Base-by-base conservation (phyloP, 1,284 basidiomycete species). In the Ganoderma leucocontextum region DNA sequence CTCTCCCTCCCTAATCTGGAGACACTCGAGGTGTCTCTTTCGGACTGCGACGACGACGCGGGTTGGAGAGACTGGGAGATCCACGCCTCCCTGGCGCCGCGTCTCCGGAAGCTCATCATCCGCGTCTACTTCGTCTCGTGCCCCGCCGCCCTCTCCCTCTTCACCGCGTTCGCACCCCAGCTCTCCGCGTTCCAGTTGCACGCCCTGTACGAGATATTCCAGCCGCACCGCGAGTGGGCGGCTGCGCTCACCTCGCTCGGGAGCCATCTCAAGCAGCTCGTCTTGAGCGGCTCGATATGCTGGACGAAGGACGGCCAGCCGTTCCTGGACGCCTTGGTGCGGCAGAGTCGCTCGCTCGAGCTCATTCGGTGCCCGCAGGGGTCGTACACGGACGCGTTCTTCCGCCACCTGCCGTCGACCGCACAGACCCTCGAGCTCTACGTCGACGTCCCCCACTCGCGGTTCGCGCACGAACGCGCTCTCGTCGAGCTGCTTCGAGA, bases 21-120 rank as follows among this genome's bases (percentile, higher is more conserved):
- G 53, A 60, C 61, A 3, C 65, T 67, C 55, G 65, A 67, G 36
- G 42, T 67, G 2, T 36, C 47, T 2, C 61, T 67, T 19, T 49
- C 13, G 42, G 19, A 39, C 19, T 38, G 13, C 38, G 25, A 29
- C 41, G 39, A 19, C 41, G 17, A 10, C 59, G 38, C n/a, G 29
- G 12, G 22, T 7, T 42, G 41, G 44, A 9, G 47, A 22, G 47
- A 22, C 22, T 15, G 19, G n/a, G 42, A 33, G 41, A 41, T 65
- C 35, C 29, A 42, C 57, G 44, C 57, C 5, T 22, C 36, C 5
- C 44, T 33, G 8, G 64, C 60, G 6, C 60, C 60, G 19, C 25
- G 41, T 6, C 52, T 33, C 8, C 52, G 52, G 13, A 53, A 15
- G 22, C 52, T 53, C 25, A 15, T 53, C 15, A 13, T 53, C 25